Evolutionary conservation across 192 early-diverging fungal genomes (phyloP), one percentile per base, ranked within the genome.

Genomic region (Backusella mclennaniae): DNA sequence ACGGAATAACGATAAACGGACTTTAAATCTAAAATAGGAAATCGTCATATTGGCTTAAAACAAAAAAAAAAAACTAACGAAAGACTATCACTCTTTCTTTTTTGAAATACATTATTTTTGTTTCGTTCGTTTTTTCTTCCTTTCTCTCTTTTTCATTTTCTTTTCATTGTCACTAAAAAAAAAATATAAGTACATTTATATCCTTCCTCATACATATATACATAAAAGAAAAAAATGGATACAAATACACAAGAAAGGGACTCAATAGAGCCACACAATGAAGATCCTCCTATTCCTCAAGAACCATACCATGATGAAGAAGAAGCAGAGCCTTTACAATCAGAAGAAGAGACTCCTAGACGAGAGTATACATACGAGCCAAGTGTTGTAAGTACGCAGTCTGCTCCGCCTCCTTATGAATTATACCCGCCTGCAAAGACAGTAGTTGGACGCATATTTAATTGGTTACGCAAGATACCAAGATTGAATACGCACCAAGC

Each of bases 381-480:
- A 23, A 82, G 80, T 67, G 69, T 82, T 23, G 59, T 82, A 7
- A 82, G 80, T 38, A 82, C 73, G 14, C 77, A 78, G 68, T 82
- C 80, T 33, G 71, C 80, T 31, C 80, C 80, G 36, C 80, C 80
- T 67, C 76, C 80, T 42, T 82, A 82, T 44, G 80, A 82, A 63
- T 46, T 82, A 23, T 82, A 82, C 42, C 76, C 80, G 12, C 80
- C 73, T 35, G 80, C 80, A 29, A 76, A 69, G 4, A 71, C 80
- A 19, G 9, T 73, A 19, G 17, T 56, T 39, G 80, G 80, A 31
- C 76, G 80, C 29, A 56, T 76, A 19, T 77, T 56, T 69, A 82
- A 82, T 69, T 82, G 76, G 73, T 73, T 82, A 35, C 76, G 80
- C 14, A 73, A 77, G 44, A 77, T 82, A 63, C 80, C 80, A 33